Evolutionary conservation across 2,329 filamentous ascomycete genomes (phyloP), one percentile per base, ranked within the genome.

Genomic region (Apiospora kogelbergensis): DNA sequence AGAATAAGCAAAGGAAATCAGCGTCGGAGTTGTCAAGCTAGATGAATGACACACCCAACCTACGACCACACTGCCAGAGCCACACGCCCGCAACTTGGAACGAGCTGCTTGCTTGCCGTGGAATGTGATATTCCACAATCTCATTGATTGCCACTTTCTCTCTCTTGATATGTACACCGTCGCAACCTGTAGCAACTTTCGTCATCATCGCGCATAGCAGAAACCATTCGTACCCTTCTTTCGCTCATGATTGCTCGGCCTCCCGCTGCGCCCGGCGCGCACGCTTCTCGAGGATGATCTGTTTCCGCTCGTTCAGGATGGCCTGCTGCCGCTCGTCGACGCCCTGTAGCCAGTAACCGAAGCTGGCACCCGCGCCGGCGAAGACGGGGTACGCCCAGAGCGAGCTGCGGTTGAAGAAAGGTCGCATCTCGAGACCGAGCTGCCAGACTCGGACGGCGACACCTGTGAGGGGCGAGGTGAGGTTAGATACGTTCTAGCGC

Each of bases 391-490:
- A 99, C 66, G 90, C 94, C 92, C 94, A 97, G 77, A 97, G 89
- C 68, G 92, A 92, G 79, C 91, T 87, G 78, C 87, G 89, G 83
- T 92, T 91, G 88, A 98, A 93, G 82, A 98, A 91, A 67, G 95
- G 96, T 72, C 95, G 94, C 94, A 97, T 97, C 85, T 99, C 94
- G 81, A 99, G 96, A 78, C 95, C 96, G 80, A 99, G 91, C 83
- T 98, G 96, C 93, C 95, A 98, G 82, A 96, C 89, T 76, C 95
- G 93, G 79, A 95, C 92, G 79, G 93, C 94, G 77, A 98, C 84
- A 86, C 96, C 96, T 99, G 76, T 70, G 22, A 20, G 57, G 33
- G 5, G 37, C 33, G 17, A 20, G 37, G 46, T 13, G 11, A 26
- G 13, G 48, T 57, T 63, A 26, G 26, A 13, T 63, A 40, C 22